Conservation (phyloP, 352 stramenopile species). For the Phytophthora sp. region DNA sequence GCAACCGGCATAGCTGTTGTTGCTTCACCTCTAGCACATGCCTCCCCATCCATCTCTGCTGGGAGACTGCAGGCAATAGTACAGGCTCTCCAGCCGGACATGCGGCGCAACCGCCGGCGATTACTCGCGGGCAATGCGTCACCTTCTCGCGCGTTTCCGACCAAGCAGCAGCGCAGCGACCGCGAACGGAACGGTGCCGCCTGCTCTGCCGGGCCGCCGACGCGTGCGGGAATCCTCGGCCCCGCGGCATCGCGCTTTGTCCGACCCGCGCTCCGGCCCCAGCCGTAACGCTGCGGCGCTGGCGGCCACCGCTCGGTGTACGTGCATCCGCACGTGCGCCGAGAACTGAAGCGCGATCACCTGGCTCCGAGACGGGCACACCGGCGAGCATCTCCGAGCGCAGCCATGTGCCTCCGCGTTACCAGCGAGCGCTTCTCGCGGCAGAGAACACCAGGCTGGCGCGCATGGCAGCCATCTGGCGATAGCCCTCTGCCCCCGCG, state of each 20-base stretch:
- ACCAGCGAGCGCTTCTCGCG: too few species aligned
- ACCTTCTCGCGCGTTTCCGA: neutral
- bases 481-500: conserved; percentile 6
- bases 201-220: neutral
- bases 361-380: neutral
- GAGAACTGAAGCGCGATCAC: conserved; percentile 4
- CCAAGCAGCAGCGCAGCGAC: neutral
- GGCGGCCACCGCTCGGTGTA: neutral
- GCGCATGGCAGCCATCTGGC: too few species aligned
- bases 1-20: too few species aligned
- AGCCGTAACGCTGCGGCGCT: neutral
- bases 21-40: too few species aligned
- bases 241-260: neutral
- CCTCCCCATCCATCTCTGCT: too few species aligned
- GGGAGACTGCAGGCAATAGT: too few species aligned
- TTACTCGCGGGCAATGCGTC: neutral
- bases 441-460: too few species aligned
- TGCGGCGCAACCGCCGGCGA: too few species aligned
- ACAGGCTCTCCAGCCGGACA: too few species aligned
- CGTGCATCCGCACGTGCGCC: neutral
- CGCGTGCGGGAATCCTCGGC: neutral
- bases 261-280: neutral
- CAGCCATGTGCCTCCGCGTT: too few species aligned
- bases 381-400: too few species aligned
- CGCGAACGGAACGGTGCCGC: neutral